Percentiles rank a stretch among this genome's conserved stretches.
phyloP scores from a whole-genome alignment of 176 grass and related monocot genomes.

The Oryza glumipatula region DNA sequence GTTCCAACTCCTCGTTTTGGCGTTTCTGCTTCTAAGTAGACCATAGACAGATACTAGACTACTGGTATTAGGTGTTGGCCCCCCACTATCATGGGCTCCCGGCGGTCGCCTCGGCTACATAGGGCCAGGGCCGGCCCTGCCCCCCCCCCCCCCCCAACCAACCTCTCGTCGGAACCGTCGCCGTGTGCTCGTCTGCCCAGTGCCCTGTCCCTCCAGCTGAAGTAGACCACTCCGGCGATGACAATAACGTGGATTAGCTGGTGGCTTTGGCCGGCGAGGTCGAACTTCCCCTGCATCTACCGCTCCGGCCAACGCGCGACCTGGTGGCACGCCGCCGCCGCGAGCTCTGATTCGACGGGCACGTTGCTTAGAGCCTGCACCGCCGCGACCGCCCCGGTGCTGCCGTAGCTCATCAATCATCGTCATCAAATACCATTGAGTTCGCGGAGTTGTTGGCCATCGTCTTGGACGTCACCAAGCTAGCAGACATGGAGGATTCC shows the following conservation, averaged over 20 bases:
- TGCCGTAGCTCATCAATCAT: constrained; percentile 22
- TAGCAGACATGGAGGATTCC: constrained; percentile 2
- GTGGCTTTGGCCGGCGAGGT: constrained; percentile 76
- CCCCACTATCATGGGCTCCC: too few species aligned
- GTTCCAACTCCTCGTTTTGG: too few species aligned
- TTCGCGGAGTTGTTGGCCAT: constrained; percentile 23
- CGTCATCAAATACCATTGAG: not conserved
- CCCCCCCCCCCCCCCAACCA: too few species aligned
- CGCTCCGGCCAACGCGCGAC: constrained; percentile 68
- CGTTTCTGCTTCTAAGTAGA: too few species aligned
- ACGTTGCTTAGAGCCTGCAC: constrained; percentile 33
- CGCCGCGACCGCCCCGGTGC: constrained; percentile 3
- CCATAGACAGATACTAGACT: too few species aligned
- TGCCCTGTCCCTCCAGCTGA: constrained; percentile 71
- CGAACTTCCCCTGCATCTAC: constrained; percentile 75
- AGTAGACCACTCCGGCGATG: constrained; percentile 66
- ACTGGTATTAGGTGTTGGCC: too few species aligned
- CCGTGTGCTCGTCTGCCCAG: too few species aligned
- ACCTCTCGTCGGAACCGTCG: too few species aligned
- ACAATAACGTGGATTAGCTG: constrained; percentile 79
- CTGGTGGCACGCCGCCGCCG: not conserved
- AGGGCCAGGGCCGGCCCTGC: too few species aligned
- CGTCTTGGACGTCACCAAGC: not conserved
- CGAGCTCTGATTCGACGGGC: not conserved
- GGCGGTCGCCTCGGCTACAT: too few species aligned